Evolutionary conservation across 768 basidiomycete genomes (phyloP), one percentile per base, ranked within the genome.

Genomic region (Phanerodontia chrysosporium): DNA sequence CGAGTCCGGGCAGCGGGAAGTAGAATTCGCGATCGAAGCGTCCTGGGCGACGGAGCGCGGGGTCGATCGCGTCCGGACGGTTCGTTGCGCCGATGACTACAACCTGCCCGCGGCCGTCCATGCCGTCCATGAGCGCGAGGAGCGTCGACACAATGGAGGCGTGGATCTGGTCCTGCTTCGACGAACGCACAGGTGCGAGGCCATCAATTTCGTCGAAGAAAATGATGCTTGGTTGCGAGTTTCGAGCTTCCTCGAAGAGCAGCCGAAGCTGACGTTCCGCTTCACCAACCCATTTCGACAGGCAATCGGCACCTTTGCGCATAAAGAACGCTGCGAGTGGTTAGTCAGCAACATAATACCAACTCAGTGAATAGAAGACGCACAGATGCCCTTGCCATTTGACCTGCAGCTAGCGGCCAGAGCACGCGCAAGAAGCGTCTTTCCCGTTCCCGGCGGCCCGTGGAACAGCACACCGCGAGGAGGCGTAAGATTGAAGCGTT

Each of bases 191-290:
- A 1, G 97, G 97, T 13, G 97, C 97, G 21, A 99, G 84, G 63
- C 96, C 97, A 69, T 99, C 97, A 65, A 99, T 98, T 75, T 99
- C 97, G 69, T 99, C 97, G 71, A 99, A 98, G 77, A 99, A 99
- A 69, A 99, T 98, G 73, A 98, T 98, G 63, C 88, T 90, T 0
- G 97, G 96, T 67, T 98, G 96, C 53, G 85, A 89, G 54, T 87
- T 86, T 51, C 86, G 83, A 0, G 97, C 97, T 76, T 98, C 96
- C 63, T 98, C 96, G 70, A 99, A 99, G 14, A 98, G 79, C 42
- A 98, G 80, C 1, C 97, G 85, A 2, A 99, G 80, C 70, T 98
- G 96, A 1, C 97, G 86, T 69, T 98, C 97, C 5, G 97, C 96
- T 75, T 99, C 97, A 54, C 97, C 97, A 13, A 99, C 97, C 96